Evolutionary conservation across 1,284 basidiomycete genomes (phyloP).

Genomic region (Bjerkandera adusta): DNA sequence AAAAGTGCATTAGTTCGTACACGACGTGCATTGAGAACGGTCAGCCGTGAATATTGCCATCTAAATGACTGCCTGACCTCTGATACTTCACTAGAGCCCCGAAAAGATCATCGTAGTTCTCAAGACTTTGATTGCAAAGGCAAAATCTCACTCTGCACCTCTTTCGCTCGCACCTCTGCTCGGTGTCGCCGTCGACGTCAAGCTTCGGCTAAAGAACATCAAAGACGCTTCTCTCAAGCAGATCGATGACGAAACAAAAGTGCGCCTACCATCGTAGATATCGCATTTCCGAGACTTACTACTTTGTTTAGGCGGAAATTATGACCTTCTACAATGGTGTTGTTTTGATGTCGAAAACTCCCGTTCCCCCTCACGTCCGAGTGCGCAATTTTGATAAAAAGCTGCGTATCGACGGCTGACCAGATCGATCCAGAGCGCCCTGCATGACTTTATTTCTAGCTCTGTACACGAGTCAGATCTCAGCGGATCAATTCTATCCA

Average conservation of each 20-base stretch:
- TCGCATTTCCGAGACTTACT: not conserved
- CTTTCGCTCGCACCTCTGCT: conserved; percentile 51
- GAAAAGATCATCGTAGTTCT: conserved; percentile 47
- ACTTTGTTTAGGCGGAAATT: conserved; percentile 43
- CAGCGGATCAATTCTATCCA: conserved; percentile 49
- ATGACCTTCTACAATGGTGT: conserved; percentile 48
- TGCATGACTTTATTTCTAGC: conserved; percentile 60
- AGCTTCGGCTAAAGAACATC: conserved; percentile 54
- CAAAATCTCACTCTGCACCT: conserved; percentile 49
- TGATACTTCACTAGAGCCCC: conserved; percentile 38
- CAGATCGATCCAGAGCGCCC: conserved; percentile 36
- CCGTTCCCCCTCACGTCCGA: conserved; percentile 46
- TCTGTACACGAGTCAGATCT: conserved; percentile 54
- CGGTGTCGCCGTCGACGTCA: conserved; percentile 60
- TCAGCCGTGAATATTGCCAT: conserved; percentile 25
- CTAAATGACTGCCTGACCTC: not conserved
- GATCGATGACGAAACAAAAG: conserved; percentile 45
- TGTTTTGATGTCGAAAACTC: conserved; percentile 57
- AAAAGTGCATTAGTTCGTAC: conserved; percentile 58
- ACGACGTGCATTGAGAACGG: conserved; percentile 63
- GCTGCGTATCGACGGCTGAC: conserved; percentile 15
- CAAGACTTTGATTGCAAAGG: conserved; percentile 43
- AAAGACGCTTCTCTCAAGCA: conserved; percentile 40
- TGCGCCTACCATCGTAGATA: conserved; percentile 20
- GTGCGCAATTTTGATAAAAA: conserved; percentile 36